Conservation (phyloP, 257 asterid genomes). For the Lycium barbarum region DNA sequence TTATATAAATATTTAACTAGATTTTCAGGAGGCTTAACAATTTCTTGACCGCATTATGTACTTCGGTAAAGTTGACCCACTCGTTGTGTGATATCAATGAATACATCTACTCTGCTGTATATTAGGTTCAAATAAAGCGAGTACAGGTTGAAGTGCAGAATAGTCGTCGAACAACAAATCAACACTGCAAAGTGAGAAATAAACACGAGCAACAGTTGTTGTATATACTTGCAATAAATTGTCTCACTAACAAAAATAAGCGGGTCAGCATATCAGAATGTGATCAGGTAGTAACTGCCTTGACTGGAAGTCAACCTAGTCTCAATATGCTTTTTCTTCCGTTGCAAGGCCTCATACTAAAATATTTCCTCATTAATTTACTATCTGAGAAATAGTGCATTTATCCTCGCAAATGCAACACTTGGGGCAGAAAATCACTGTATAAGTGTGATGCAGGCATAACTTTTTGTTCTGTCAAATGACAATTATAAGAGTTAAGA, state of each 20-base stretch:
- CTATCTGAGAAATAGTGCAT: slow-evolving; percentile 10
- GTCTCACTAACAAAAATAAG: neutral
- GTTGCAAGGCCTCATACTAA: neutral
- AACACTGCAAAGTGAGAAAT: neutral
- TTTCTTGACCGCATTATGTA: neutral
- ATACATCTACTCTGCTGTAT: neutral
- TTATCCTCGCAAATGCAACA: slow-evolving; percentile 17
- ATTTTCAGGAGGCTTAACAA: neutral
- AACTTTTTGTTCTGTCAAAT: neutral
- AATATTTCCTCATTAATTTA: slow-evolving; percentile 1
- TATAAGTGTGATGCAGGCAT: neutral
- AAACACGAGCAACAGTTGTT: neutral
- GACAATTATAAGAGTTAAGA: neutral
- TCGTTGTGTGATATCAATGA: neutral
- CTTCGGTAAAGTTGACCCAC: neutral
- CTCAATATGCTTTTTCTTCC: neutral
- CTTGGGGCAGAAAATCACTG: neutral
- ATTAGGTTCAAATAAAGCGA: neutral
- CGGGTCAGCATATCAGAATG: neutral
- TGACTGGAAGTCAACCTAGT: neutral
- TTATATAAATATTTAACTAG: neutral
- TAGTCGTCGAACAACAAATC: neutral
- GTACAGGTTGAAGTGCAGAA: slow-evolving; percentile 11
- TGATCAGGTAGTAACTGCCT: neutral
- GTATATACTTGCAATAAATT: slow-evolving; percentile 2